A percentile compares a stretch with the other conserved stretches of the same genome.
Evolutionary conservation across 768 basidiomycete species (phyloP).

Genomic region (Vararia minispora): DNA sequence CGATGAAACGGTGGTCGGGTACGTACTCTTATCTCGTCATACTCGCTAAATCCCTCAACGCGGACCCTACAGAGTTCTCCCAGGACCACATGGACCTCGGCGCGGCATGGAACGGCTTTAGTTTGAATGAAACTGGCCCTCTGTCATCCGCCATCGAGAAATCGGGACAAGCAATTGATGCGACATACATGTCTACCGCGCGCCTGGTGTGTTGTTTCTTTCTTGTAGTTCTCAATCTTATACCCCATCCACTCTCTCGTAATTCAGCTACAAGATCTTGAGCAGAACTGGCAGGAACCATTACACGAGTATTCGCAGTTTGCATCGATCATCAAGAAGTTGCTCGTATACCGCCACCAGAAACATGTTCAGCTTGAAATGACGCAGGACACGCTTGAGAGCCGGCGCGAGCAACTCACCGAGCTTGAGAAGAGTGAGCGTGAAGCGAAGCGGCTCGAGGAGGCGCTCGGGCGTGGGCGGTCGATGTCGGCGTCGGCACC

Average conservation of each 20-base stretch:
- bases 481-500: constrained; percentile 16
- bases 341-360: constrained; percentile 91
- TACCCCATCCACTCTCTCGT: background rate
- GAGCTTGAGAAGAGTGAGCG: constrained; percentile 88
- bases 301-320: constrained; percentile 95
- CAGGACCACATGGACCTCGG: constrained; percentile 89
- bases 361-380: constrained; percentile 98
- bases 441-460: constrained; percentile 83
- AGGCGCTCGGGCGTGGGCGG: constrained; percentile 63
- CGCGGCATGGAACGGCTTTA: constrained; percentile 86
- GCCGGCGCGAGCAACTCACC: constrained; percentile 73
- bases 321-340: constrained; percentile 85
- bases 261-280: constrained; percentile 78
- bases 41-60: background rate
- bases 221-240: background rate
- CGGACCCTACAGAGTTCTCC: constrained; percentile 44
- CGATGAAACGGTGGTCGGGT: constrained; percentile 94
- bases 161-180: constrained; percentile 92
- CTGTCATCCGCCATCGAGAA: constrained; percentile 86
- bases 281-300: constrained; percentile 92
- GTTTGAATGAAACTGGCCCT: constrained; percentile 68
- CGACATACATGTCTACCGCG: constrained; percentile 87
- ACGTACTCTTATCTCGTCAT: constrained; percentile 16
- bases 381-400: constrained; percentile 84
- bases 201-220: constrained; percentile 49